These are phyloP conservation scores for Eucalyptus curtisii DNA, from an alignment of 345 rosid genomes.

Conservation along the genomic window DNA sequence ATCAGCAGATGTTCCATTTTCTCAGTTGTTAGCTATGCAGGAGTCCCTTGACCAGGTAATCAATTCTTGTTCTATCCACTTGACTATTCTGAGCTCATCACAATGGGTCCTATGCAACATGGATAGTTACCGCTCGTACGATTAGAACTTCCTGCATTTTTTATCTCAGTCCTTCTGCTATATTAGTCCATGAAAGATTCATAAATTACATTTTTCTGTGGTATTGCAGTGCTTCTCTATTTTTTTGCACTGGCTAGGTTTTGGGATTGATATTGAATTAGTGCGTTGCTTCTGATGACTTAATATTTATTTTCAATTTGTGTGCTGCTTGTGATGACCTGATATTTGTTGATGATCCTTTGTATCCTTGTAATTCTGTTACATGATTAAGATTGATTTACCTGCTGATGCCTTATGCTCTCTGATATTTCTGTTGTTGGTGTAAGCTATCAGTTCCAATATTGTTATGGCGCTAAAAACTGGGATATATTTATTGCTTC, in stretches of 20 bases:
- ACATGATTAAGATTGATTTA: background rate
- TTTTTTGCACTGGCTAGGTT: background rate
- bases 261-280: background rate
- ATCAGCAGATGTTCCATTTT: constrained; percentile 22
- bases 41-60: constrained; percentile 49
- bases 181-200: background rate
- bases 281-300: background rate
- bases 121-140: background rate
- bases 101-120: background rate
- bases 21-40: constrained; percentile 41
- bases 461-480: background rate
- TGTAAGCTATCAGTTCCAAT: background rate
- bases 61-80: background rate
- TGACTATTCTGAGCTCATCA: background rate
- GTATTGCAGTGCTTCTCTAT: background rate
- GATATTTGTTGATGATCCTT: background rate
- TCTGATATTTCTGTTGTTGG: background rate
- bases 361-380: background rate
- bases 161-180: background rate
- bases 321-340: background rate
- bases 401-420: background rate
- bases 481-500: background rate
- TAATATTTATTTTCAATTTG: background rate
- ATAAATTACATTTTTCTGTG: background rate
- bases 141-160: background rate